phyloP scores from a whole-genome alignment of 495 filamentous ascomycete genomes.

The Aspergillus biplanus region DNA sequence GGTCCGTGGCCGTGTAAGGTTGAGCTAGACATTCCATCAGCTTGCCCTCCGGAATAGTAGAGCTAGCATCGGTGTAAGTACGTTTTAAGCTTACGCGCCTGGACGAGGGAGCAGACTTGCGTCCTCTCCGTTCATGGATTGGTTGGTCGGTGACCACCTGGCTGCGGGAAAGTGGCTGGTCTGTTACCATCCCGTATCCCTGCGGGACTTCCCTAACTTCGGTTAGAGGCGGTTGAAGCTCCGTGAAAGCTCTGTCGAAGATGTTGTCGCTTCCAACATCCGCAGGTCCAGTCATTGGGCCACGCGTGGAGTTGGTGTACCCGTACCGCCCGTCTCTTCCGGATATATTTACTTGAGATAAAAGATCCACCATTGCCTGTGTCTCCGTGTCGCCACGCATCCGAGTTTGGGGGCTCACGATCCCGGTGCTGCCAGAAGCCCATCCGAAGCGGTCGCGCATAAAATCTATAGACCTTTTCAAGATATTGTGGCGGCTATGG shows the following conservation, averaged over 20 bases:
- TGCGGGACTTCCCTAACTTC: constrained; percentile 23
- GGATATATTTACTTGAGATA: constrained; percentile 77
- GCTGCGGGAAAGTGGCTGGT: constrained; percentile 34
- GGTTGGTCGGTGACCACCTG: constrained; percentile 39
- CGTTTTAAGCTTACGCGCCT: constrained; percentile 78
- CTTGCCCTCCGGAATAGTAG: constrained; percentile 74
- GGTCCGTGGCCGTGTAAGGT: constrained; percentile 66
- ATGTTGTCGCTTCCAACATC: constrained; percentile 69
- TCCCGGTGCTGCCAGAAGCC: constrained; percentile 63
- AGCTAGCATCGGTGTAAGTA: constrained; percentile 81
- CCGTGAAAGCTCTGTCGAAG: constrained; percentile 75
- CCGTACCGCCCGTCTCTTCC: constrained; percentile 52
- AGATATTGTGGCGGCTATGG: constrained; percentile 86
- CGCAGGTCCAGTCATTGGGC: constrained; percentile 78
- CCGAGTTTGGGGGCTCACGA: constrained; percentile 81
- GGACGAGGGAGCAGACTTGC: constrained; percentile 47
- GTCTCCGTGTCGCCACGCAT: constrained; percentile 81
- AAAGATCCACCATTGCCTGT: constrained; percentile 87
- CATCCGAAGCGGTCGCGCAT: constrained; percentile 94
- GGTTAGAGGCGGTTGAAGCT: constrained; percentile 35
- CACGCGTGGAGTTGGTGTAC: constrained; percentile 47
- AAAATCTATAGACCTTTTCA: constrained; percentile 95
- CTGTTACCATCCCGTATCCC: constrained; percentile 22
- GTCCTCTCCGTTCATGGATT: constrained; percentile 35
- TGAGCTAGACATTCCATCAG: constrained; percentile 88